These are phyloP conservation scores for Amphicarpaea edgeworthii DNA, from an alignment of 306 rosid species.

Conservation along the genomic window DNA sequence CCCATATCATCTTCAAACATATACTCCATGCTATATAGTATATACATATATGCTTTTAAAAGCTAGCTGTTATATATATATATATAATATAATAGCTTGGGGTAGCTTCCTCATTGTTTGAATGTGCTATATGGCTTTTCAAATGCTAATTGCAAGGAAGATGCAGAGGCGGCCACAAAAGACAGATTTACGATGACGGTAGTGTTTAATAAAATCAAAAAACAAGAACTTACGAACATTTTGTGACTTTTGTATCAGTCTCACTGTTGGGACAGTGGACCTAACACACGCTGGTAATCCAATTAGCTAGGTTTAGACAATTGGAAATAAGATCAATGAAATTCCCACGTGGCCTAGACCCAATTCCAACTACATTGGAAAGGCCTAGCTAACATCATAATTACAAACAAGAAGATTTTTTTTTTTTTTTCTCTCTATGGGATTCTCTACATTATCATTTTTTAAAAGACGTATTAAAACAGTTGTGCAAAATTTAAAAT, in stretches of 20 bases:
- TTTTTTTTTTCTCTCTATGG: no score
- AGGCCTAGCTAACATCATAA: background rate
- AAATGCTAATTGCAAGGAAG: slow-evolving; percentile 36
- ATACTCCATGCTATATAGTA: background rate
- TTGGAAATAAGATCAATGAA: background rate
- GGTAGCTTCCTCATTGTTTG: background rate
- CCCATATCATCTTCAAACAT: background rate
- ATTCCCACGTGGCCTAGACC: background rate
- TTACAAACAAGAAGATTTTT: background rate
- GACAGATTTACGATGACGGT: slow-evolving; percentile 14
- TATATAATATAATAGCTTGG: background rate
- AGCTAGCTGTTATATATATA: background rate
- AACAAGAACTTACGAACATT: background rate
- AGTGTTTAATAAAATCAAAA: background rate
- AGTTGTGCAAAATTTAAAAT: background rate
- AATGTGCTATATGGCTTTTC: background rate
- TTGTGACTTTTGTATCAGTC: slow-evolving; percentile 22
- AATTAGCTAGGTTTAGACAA: background rate
- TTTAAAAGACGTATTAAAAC: no score
- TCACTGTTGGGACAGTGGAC: slow-evolving; percentile 39
- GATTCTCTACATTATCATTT: background rate
- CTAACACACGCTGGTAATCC: slow-evolving; percentile 32
- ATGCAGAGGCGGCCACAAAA: slow-evolving; percentile 36
- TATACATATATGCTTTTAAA: background rate
- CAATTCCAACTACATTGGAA: background rate